Conservation (phyloP, 768 basidiomycete genomes). For the Lentinula boryana region DNA sequence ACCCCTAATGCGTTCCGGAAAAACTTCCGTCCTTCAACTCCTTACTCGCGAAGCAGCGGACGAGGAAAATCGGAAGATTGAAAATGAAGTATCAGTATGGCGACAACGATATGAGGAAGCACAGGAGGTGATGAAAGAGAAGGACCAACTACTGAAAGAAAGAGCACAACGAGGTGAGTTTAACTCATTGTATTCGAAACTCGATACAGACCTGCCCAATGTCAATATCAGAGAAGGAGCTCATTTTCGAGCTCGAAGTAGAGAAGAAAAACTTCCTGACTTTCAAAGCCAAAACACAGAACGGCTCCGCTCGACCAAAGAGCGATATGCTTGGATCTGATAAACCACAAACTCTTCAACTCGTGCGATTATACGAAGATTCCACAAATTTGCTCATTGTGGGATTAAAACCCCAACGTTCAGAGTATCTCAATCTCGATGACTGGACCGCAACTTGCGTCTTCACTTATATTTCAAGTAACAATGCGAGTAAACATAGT, state of each 20-base stretch:
- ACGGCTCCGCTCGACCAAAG: constrained; percentile 29
- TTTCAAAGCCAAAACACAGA: constrained; percentile 30
- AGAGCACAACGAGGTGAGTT: constrained; percentile 43
- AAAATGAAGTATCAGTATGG: constrained; percentile 41
- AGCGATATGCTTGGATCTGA: constrained; percentile 28
- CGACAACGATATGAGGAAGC: constrained; percentile 37
- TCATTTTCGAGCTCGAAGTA: constrained; percentile 62
- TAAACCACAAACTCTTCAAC: constrained; percentile 53
- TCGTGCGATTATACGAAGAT: constrained; percentile 80
- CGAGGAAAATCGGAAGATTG: constrained; percentile 51
- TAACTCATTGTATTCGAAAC: neutral
- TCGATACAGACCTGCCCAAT: constrained; percentile 1
- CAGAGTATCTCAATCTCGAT: constrained; percentile 38
- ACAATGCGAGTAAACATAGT: constrained; percentile 27
- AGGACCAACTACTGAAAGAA: constrained; percentile 38
- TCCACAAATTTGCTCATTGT: constrained; percentile 74
- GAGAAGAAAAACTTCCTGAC: constrained; percentile 42
- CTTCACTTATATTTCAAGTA: constrained; percentile 46
- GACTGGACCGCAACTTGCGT: constrained; percentile 63
- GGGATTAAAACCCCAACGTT: constrained; percentile 40
- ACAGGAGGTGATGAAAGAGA: constrained; percentile 31
- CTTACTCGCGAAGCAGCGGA: constrained; percentile 71
- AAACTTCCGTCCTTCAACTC: constrained; percentile 52
- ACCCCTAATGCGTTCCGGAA: constrained; percentile 44
- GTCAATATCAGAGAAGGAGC: constrained; percentile 41